A percentile compares a stretch with the other conserved stretches of the same genome.
Evolutionary conservation across 768 basidiomycete species (phyloP).

Genomic region (Epithele typhae): DNA sequence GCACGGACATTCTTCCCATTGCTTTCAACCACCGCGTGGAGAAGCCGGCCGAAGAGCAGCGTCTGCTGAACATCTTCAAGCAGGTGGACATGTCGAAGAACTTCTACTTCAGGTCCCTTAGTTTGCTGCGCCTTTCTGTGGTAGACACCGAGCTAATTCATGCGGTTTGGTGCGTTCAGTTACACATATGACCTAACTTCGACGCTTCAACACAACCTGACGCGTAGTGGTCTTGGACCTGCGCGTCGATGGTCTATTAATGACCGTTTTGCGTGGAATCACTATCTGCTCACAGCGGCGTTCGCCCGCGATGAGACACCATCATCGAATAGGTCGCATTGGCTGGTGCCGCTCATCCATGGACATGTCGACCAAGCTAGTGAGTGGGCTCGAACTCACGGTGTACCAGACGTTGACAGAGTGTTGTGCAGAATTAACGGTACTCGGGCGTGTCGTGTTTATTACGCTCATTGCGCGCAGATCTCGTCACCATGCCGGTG

Average conservation of each 20-base stretch:
- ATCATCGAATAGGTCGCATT: constrained; percentile 54
- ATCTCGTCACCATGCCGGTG: constrained; percentile 94
- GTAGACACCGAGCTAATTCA: constrained; percentile 2
- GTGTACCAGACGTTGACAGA: not conserved
- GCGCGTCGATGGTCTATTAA: constrained; percentile 63
- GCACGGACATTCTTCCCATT: constrained; percentile 78
- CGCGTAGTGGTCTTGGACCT: constrained; percentile 43
- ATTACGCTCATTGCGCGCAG: constrained; percentile 93
- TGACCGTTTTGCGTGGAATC: constrained; percentile 94
- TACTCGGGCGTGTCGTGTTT: constrained; percentile 86
- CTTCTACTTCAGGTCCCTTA: constrained; percentile 87
- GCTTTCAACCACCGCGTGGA: constrained; percentile 80
- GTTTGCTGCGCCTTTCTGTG: not conserved
- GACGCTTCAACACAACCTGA: constrained; percentile 90
- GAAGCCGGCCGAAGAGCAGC: constrained; percentile 83
- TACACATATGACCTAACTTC: constrained; percentile 97
- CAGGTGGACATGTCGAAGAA: constrained; percentile 99
- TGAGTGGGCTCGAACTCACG: constrained; percentile 38
- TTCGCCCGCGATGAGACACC: constrained; percentile 41
- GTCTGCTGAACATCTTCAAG: constrained; percentile 86
- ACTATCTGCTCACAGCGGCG: constrained; percentile 72
- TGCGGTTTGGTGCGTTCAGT: constrained; percentile 33
- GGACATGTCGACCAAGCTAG: constrained; percentile 99
- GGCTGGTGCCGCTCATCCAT: constrained; percentile 90
- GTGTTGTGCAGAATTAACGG: constrained; percentile 74